A percentile compares a stretch with the other conserved stretches of the same genome.
phyloP scores from a whole-genome alignment of 2,329 filamentous ascomycete genomes.

The Pyrenophora tritici-repentis region DNA sequence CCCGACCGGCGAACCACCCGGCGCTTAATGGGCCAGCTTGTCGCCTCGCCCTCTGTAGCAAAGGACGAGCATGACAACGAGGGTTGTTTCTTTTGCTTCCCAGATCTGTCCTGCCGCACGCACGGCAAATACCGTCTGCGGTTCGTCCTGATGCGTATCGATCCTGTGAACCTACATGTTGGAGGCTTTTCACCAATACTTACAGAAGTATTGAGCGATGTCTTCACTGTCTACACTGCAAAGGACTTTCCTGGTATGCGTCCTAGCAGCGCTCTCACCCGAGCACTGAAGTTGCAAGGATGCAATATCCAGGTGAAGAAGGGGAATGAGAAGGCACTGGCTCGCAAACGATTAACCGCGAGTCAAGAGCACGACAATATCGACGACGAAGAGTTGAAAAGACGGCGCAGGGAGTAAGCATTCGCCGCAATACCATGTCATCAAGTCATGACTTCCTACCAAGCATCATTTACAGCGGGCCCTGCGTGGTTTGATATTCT shows the following conservation, averaged over 20 bases:
- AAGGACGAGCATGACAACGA: constrained; percentile 73
- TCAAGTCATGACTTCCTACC: constrained; percentile 6
- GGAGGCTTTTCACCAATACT: constrained; percentile 57
- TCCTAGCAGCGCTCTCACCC: constrained; percentile 74
- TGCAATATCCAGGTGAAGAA: constrained; percentile 87
- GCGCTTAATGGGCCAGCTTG: constrained; percentile 78
- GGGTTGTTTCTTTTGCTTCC: constrained; percentile 85
- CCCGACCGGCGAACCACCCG: constrained; percentile 74
- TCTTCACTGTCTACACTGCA: constrained; percentile 81
- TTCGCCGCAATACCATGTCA: not conserved
- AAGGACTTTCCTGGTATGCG: constrained; percentile 88
- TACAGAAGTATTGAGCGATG: constrained; percentile 65
- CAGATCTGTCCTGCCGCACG: constrained; percentile 78
- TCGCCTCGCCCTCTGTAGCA: constrained; percentile 76
- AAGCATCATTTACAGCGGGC: constrained; percentile 31
- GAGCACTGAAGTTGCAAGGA: constrained; percentile 75
- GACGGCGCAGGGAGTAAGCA: constrained; percentile 43
- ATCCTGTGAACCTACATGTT: constrained; percentile 62
- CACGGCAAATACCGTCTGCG: constrained; percentile 75
- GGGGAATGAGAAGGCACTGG: constrained; percentile 69
- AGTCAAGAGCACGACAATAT: constrained; percentile 50
- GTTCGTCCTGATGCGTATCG: constrained; percentile 74
- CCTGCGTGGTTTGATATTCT: constrained; percentile 32
- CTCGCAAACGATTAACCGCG: constrained; percentile 47
- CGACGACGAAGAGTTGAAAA: constrained; percentile 45